Conservation (phyloP, 108 stramenopile species). For the Parietichytrium sp. region DNA sequence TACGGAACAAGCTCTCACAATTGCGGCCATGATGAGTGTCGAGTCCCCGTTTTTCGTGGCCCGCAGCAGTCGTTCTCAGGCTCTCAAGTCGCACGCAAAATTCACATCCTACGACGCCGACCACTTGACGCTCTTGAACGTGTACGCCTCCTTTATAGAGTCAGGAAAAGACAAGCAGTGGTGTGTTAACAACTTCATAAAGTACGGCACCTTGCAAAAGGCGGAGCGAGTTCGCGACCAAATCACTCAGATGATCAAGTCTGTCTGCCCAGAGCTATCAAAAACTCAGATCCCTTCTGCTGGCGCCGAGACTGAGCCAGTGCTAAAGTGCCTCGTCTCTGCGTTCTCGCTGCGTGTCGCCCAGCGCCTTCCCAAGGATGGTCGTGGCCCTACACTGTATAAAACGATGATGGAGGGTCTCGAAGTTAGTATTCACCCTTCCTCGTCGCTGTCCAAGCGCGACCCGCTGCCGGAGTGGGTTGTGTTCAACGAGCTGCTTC, state of each 20-base stretch:
- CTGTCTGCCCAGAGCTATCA: background rate
- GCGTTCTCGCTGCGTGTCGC: conserved; percentile 13
- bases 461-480: conserved; percentile 92
- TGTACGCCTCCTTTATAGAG: background rate
- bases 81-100: background rate
- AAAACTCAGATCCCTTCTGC: background rate
- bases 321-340: conserved; percentile 4
- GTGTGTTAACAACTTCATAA: background rate
- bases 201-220: conserved; percentile 6
- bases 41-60: background rate
- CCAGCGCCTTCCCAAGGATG: background rate
- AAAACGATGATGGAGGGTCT: background rate
- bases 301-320: background rate
- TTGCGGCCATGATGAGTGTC: conserved; percentile 15
- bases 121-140: conserved; percentile 14
- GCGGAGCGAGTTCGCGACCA: conserved; percentile 7
- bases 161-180: background rate
- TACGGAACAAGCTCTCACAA: background rate
- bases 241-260: background rate
- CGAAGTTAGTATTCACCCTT: conserved; percentile 23
- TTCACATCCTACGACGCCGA: conserved; percentile 29
- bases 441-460: background rate
- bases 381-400: background rate
- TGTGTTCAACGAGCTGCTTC: conserved; percentile 94
- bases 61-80: background rate